Base-by-base conservation (phyloP, 108 stramenopile genomes). In the Chaetoceros tenuissimus region DNA sequence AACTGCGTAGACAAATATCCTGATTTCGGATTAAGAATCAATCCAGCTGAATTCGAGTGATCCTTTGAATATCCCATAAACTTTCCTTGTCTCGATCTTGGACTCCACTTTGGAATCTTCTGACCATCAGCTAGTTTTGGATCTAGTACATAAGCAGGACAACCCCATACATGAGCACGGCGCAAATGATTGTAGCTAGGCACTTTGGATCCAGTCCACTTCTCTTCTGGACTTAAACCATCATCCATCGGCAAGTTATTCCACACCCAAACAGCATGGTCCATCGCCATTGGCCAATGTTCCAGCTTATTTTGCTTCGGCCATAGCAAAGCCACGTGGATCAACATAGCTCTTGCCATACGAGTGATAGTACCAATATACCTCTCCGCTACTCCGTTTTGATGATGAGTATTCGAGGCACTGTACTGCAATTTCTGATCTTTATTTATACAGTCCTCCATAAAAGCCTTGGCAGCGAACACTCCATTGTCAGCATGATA, bases 301-400 rank as follows among this genome's bases (percentile, higher is more conserved):
- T 27, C 18, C 22, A 55, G 20, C 20, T 24, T 22, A 0, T 10
- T 34, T 19, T 18, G 0, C 0, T 45, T 25, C 26, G 53, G 25
- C 66, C 66, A 67, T 5, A 19, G 27, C 2, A 28, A 18, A 5
- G 47, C 22, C 7, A 34, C 48, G 40, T 66, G 64, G 16, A 66
- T 28, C 49, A 66, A 34, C 24, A 22, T 57, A 18, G 56, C 57
- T 17, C 57, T 23, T 8, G 63, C 66, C 59, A 50, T 60, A 44
- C 44, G 31, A 2, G 50, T 3, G 17, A 66, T 40, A 3, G 64
- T 48, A 22, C 30, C 19, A 30, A 66, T 58, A 2, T 20, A 45
- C 1, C 56, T 46, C 19, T 66, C 58, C 13, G 65, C 65, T 7
- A 66, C 51, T 24, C 65, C 65, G 45, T 67, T 67, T 53, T 67